A percentile compares a stretch with the other conserved stretches of the same genome.
phyloP scores from a whole-genome alignment of 345 rosid genomes.

The Euphorbia pulcherrima region DNA sequence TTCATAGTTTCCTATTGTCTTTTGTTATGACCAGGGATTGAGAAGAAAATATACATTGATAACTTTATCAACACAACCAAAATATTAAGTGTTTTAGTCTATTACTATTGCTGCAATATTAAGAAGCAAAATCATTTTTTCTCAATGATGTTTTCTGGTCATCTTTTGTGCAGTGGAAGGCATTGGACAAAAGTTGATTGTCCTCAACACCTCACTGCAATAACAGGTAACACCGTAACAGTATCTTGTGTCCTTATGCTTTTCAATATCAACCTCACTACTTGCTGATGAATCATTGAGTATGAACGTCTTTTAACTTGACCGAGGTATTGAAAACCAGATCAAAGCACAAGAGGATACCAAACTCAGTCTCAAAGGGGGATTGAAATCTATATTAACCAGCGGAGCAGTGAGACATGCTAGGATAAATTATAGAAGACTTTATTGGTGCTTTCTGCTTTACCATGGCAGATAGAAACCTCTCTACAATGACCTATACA shows the following conservation, averaged over 20 bases:
- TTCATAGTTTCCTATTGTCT: background rate
- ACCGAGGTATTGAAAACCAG: conserved; percentile 40
- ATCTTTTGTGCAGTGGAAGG: conserved; percentile 60
- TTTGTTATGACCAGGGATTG: background rate
- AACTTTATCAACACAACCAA: background rate
- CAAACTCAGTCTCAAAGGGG: conserved; percentile 51
- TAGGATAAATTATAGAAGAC: conserved; percentile 54
- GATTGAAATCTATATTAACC: conserved; percentile 62
- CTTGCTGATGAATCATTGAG: conserved; percentile 8
- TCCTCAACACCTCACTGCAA: conserved; percentile 56
- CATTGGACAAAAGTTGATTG: conserved; percentile 58
- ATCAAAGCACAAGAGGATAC: conserved; percentile 58
- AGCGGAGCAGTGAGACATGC: conserved; percentile 39
- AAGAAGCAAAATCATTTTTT: background rate
- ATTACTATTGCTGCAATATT: background rate
- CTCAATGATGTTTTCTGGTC: background rate
- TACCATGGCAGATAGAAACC: conserved; percentile 57
- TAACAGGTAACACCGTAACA: conserved; percentile 63
- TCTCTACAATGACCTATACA: conserved; percentile 45
- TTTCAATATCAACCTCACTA: conserved; percentile 15
- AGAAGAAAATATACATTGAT: background rate
- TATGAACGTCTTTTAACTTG: conserved; percentile 19
- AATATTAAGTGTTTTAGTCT: too few species aligned
- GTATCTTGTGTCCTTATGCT: conserved; percentile 9
- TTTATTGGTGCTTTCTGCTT: conserved; percentile 39